Base-by-base conservation (phyloP, 306 rosid genomes). In the Gillenia trifoliata region DNA sequence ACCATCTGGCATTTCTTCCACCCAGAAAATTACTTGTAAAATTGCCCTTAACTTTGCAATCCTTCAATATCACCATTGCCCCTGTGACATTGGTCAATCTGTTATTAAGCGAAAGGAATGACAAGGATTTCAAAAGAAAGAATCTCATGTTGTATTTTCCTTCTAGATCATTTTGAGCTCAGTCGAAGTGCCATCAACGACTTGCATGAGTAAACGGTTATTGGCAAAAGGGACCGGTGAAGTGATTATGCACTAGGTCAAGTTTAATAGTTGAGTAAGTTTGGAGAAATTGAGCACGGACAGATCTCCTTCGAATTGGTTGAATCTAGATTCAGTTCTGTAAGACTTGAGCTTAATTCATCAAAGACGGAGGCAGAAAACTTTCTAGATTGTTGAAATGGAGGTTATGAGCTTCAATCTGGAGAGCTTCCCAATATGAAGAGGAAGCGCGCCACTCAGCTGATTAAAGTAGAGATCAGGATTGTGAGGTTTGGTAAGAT, bases 291-390 rank as follows among this genome's bases (percentile, higher is more conserved):
- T 68, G 9, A 47, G 41, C 40, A 1, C 2, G 2, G 72, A 28
- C 10, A 68, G 30, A 29, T 29, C 16, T 26, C 72, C 72, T 45
- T 8, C 16, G 4, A 68, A 47, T n/a, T 4, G 25, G n/a, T 68
- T 67, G 15, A 0, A 13, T 28, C 60, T 57, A 68, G 26, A 68
- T 26, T 1, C 15, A 68, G 3, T 17, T 68, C 72, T 19, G 1
- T 19, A 68, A 68, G 72, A 10, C 30, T 29, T 17, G 72, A 28
- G 60, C 72, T n/a, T n/a, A 68, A 29, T 68, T 68, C 60, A 68
- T 68, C 72, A 47, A 28, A 47, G 72, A 47, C 19, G 59, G 10
- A 1, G 72, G 72, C 9, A 68, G 41, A 4, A 8, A 29, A 28
- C 17, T 57, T 25, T 47, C 26, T 28, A 68, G 28, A 8, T 47